Percentiles rank a stretch among this genome's conserved stretches.
Evolutionary conservation across 2,329 filamentous ascomycete species (phyloP).

Genomic region (Colletotrichum viniferum): DNA sequence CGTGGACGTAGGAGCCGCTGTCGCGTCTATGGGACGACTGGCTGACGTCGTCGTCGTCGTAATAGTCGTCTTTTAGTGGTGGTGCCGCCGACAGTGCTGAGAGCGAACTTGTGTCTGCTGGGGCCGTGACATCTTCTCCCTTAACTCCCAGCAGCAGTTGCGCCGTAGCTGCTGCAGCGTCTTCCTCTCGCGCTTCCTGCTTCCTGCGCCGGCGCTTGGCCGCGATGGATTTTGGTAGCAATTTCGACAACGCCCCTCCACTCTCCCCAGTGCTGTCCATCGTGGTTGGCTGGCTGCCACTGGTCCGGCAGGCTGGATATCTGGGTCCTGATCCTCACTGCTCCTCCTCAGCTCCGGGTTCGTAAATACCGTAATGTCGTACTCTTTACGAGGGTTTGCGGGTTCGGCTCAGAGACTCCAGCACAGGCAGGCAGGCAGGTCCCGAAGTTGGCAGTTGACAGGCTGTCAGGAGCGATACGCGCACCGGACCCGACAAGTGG

Average conservation of each 20-base stretch:
- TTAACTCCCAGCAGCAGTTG: conserved; percentile 20
- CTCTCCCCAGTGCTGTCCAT: conserved; percentile 6
- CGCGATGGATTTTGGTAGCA: conserved; percentile 56
- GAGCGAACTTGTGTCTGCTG: not conserved
- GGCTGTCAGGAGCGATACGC: conserved; percentile 7
- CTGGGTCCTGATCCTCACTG: not conserved
- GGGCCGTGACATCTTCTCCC: conserved; percentile 15
- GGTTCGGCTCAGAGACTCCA: not conserved
- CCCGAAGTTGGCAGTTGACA: not conserved
- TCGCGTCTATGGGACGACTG: conserved; percentile 41
- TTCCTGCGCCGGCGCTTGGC: conserved; percentile 54
- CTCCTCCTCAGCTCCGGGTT: not conserved
- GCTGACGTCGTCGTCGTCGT: conserved; percentile 33
- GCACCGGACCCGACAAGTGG: conserved; percentile 11
- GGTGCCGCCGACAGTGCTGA: not conserved
- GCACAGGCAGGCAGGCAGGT: not conserved
- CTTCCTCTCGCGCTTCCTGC: conserved; percentile 44
- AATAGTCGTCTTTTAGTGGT: conserved; percentile 29
- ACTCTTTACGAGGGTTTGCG: conserved; percentile 2
- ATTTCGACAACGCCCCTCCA: conserved; percentile 44
- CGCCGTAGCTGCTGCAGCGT: conserved; percentile 23
- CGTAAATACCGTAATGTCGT: conserved; percentile 3
- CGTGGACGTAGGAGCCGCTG: conserved; percentile 33
- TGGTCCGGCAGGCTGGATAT: not conserved
- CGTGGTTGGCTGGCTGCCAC: not conserved